Conservation (phyloP, 495 filamentous ascomycete genomes). For the Hyaloscypha finlandica region DNA sequence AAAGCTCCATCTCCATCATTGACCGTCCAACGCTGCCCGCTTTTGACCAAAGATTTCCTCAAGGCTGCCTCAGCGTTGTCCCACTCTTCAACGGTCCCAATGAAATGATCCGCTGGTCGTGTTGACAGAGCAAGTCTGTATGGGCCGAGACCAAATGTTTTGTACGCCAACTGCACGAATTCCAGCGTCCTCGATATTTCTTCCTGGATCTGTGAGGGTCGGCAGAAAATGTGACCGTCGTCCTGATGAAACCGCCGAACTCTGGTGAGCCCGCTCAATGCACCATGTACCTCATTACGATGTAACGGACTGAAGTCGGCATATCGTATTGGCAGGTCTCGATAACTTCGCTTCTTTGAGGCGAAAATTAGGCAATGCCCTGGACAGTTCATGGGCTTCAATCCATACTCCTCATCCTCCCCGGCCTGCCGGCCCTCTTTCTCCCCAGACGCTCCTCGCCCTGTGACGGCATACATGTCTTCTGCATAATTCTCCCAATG, state of each 20-base stretch:
- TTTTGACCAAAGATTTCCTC: slow-evolving; percentile 65
- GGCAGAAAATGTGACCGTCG: slow-evolving; percentile 94
- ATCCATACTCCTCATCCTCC: slow-evolving; percentile 78
- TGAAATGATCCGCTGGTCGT: slow-evolving; percentile 71
- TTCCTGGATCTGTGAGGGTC: slow-evolving; percentile 74
- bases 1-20: slow-evolving; percentile 89
- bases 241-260: slow-evolving; percentile 95
- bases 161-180: slow-evolving; percentile 79
- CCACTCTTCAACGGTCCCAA: slow-evolving; percentile 82
- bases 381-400: slow-evolving; percentile 98
- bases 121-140: slow-evolving; percentile 83
- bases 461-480: slow-evolving; percentile 90
- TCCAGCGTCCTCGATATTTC: slow-evolving; percentile 80
- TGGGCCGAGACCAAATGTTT: slow-evolving; percentile 69
- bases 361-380: slow-evolving; percentile 89
- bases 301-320: slow-evolving; percentile 93
- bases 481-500: slow-evolving; percentile 94
- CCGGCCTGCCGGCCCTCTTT: slow-evolving; percentile 40
- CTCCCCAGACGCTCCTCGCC: slow-evolving; percentile 53
- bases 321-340: slow-evolving; percentile 85
- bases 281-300: slow-evolving; percentile 85
- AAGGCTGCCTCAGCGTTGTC: slow-evolving; percentile 75
- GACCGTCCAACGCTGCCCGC: slow-evolving; percentile 65
- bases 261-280: slow-evolving; percentile 82
- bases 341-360: slow-evolving; percentile 69